Conservation (phyloP, 495 filamentous ascomycete species). For the Rhypophila decipiens region DNA sequence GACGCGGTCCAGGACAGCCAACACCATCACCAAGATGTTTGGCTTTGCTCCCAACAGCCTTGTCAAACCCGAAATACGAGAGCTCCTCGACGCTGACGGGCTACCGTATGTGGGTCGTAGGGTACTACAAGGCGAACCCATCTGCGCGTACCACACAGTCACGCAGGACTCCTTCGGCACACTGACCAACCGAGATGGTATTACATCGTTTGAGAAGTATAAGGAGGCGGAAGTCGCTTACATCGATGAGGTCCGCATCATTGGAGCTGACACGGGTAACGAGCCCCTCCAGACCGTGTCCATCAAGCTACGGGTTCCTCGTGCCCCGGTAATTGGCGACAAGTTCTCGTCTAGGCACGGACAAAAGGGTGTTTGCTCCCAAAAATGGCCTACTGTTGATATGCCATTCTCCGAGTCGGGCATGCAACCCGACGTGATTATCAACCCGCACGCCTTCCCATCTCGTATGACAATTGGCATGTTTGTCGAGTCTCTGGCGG, state of each 20-base stretch:
- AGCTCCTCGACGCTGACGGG: constrained; percentile 76
- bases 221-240: constrained; percentile 83
- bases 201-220: constrained; percentile 82
- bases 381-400: constrained; percentile 88
- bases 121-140: constrained; percentile 70
- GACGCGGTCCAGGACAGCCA: constrained; percentile 45
- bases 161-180: constrained; percentile 68
- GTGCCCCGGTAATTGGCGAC: constrained; percentile 89
- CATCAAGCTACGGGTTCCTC: constrained; percentile 86
- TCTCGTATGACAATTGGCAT: constrained; percentile 99
- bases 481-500: constrained; percentile 96
- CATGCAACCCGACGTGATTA: constrained; percentile 95
- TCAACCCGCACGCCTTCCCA: constrained; percentile 99
- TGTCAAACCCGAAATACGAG: constrained; percentile 56
- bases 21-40: constrained; percentile 66
- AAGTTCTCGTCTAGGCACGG: constrained; percentile 98
- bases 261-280: constrained; percentile 72
- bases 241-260: constrained; percentile 86
- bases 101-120: constrained; percentile 70
- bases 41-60: constrained; percentile 71
- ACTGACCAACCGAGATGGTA: constrained; percentile 67
- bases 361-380: constrained; percentile 95
- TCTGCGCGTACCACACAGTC: constrained; percentile 88
- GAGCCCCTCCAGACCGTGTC: constrained; percentile 80
- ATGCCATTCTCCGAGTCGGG: constrained; percentile 98